Evolutionary conservation across 805 yeast species (phyloP).

Genomic region (Wickerhamiella kurtzmanii): DNA sequence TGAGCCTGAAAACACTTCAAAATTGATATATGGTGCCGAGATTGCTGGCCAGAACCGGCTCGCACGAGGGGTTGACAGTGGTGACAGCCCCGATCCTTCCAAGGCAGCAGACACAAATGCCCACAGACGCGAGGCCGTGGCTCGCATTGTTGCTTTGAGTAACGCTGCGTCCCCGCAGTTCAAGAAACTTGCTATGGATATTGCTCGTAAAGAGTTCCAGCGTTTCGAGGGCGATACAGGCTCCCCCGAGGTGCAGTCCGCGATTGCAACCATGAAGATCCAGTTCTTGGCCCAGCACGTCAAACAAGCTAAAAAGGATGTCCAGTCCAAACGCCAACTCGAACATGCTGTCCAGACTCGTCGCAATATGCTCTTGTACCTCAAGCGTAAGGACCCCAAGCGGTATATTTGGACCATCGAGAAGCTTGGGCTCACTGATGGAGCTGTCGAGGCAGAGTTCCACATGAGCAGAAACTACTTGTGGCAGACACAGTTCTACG

Average conservation of each 20-base stretch:
- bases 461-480: conserved; percentile 25
- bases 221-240: conserved; percentile 86
- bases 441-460: conserved; percentile 63
- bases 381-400: conserved; percentile 68
- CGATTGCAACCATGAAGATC: conserved; percentile 68
- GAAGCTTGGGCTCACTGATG: conserved; percentile 78
- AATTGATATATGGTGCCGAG: conserved; percentile 64
- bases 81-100: conserved; percentile 9
- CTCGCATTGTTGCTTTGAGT: conserved; percentile 59
- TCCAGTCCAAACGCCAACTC: conserved; percentile 50
- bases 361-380: conserved; percentile 67
- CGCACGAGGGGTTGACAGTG: conserved; percentile 26
- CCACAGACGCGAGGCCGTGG: conserved; percentile 51
- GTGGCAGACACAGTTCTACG: conserved; percentile 26
- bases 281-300: conserved; percentile 66
- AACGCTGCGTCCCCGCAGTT: conserved; percentile 52
- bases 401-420: conserved; percentile 75
- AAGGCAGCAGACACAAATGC: conserved; percentile 28
- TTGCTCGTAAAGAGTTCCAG: conserved; percentile 70
- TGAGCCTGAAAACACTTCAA: conserved; percentile 53
- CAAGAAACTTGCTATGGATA: conserved; percentile 40
- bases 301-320: conserved; percentile 57
- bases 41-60: conserved; percentile 31
- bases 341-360: conserved; percentile 82
- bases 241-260: conserved; percentile 93